Conservation (phyloP, 1,284 basidiomycete species). For the Cutaneotrichosporon cavernicola region DNA sequence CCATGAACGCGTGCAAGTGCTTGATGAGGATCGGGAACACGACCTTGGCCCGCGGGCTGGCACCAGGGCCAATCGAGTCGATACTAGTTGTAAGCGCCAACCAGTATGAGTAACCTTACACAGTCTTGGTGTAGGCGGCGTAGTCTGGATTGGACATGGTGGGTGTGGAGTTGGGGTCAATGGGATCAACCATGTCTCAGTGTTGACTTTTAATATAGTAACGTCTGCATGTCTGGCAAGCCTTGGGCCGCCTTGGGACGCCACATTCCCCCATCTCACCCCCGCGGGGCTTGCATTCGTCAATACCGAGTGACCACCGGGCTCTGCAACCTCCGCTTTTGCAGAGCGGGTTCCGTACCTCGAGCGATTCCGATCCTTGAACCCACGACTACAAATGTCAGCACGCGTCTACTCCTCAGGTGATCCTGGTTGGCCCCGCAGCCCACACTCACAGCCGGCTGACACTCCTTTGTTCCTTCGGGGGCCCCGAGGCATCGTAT, state of each 20-base stretch:
- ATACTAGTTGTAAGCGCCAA: constrained; percentile 17
- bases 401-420: neutral
- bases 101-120: constrained; percentile 12
- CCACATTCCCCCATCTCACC: no score
- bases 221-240: no score
- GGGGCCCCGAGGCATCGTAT: neutral
- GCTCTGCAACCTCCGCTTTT: neutral
- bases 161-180: neutral
- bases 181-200: neutral
- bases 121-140: constrained; percentile 20
- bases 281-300: no score
- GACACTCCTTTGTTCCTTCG: neutral
- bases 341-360: neutral
- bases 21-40: constrained; percentile 48
- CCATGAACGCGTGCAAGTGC: constrained; percentile 44
- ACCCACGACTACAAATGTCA: neutral
- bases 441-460: no score
- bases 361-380: neutral
- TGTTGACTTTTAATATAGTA: no score
- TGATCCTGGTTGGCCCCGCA: neutral
- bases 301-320: neutral
- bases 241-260: no score
- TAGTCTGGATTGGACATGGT: constrained; percentile 24
- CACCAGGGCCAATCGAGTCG: constrained; percentile 32
- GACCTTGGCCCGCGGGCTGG: constrained; percentile 47